A percentile compares a stretch with the other conserved stretches of the same genome.
phyloP scores from a whole-genome alignment of 2,329 filamentous ascomycete genomes.

The Hymenoscyphus infarciens region DNA sequence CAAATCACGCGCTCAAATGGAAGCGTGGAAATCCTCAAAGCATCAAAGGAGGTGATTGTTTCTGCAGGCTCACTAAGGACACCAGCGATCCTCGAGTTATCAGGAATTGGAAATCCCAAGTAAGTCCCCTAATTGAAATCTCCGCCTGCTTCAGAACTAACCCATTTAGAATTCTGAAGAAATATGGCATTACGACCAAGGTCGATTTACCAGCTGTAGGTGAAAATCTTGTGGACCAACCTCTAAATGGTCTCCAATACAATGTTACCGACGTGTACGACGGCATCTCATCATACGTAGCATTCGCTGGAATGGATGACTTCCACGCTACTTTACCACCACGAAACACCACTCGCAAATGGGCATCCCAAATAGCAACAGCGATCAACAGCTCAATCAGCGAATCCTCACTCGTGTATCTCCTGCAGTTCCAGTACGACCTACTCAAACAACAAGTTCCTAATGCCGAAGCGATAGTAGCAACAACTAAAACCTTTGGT shows the following conservation, averaged over 20 bases:
- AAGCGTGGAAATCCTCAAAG: constrained; percentile 22
- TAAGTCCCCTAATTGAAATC: neutral
- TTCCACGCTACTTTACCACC: constrained; percentile 19
- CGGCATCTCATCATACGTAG: constrained; percentile 15
- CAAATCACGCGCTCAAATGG: constrained; percentile 21
- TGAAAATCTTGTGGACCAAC: constrained; percentile 31
- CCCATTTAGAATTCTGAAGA: constrained; percentile 16
- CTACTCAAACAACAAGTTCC: constrained; percentile 45
- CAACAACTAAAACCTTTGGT: constrained; percentile 17
- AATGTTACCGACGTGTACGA: constrained; percentile 28
- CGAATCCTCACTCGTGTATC: constrained; percentile 36
- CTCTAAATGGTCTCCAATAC: constrained; percentile 16
- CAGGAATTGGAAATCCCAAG: constrained; percentile 33
- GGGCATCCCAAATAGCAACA: constrained; percentile 14
- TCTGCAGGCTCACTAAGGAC: constrained; percentile 30
- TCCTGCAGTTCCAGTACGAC: constrained; percentile 45
- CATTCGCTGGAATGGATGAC: constrained; percentile 19
- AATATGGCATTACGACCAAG: constrained; percentile 14
- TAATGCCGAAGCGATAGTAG: constrained; percentile 44
- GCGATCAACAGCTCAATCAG: constrained; percentile 31
- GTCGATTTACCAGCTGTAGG: constrained; percentile 23
- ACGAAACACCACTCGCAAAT: neutral
- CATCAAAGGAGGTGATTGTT: constrained; percentile 34
- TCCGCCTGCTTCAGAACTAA: neutral
- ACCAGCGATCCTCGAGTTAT: constrained; percentile 37